Base-by-base conservation (phyloP, 768 basidiomycete genomes). In the Fomitopsis serialis region DNA sequence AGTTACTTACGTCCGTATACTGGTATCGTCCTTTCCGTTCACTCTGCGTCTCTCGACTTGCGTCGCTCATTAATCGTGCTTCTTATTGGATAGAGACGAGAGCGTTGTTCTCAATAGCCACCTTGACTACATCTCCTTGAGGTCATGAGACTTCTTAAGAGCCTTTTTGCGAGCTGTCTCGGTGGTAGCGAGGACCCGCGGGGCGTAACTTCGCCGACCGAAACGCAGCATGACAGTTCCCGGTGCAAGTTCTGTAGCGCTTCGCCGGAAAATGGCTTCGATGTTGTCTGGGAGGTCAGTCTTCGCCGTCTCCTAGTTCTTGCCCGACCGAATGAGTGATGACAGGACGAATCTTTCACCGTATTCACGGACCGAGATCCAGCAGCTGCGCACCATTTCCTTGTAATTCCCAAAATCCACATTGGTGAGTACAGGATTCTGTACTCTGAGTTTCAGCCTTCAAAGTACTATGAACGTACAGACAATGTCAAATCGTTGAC, bases 401-500 rank as follows among this genome's bases (percentile, higher is more conserved):
- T 71, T 12, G 66, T 74, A 1, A 64, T 71, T 36, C 70, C 74
- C 3, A 68, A 63, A 40, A 52, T 53, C 17, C 74, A 74, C 50
- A 62, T 74, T 53, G 66, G 74, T 71, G 44, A 43, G 64, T 46
- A 25, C n/a, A 15, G 49, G 25, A 23, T 42, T 12, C 27, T 21
- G 24, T n/a, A 22, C 7, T 44, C 48, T 37, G 19, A 40, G 37
- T 40, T 19, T 17, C 13, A 10, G 45, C 27, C 45, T 35, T 36
- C 23, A 35, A 34, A 10, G 29, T 42, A 35, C 13, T 36, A 23
- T 29, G 40, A 40, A 22, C 42, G 22, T 55, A 23, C 55, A 89
- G 87, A 63, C 32, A 89, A 79, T 50, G 78, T 89, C 19, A 78
- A 70, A 58, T 63, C 72, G 1, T 63, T 90, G 25, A 64, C 56